A percentile compares a stretch with the other conserved stretches of the same genome.
These are phyloP conservation scores for Apiospora rasikravindrae DNA, from an alignment of 2,329 filamentous ascomycete species.

Conservation along the genomic window DNA sequence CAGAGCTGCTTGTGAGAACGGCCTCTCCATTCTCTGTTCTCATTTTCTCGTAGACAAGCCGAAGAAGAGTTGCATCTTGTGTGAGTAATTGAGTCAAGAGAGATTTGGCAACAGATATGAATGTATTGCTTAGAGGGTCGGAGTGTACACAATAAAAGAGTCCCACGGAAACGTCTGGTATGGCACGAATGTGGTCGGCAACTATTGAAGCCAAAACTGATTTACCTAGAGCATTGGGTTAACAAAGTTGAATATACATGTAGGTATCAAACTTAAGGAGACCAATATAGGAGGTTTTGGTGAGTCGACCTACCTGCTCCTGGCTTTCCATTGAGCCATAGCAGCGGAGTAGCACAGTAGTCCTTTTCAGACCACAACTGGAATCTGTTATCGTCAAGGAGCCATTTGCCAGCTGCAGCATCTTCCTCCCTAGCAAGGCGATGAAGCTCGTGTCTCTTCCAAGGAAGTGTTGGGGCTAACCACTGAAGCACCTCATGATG, in stretches of 20 bases:
- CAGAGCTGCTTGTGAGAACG: not conserved
- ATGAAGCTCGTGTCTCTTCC: not conserved
- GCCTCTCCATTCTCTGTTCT: not conserved
- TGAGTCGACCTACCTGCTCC: not conserved
- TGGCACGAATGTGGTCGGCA: not conserved
- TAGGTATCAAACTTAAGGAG: not conserved
- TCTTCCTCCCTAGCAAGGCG: not conserved
- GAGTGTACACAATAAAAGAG: not conserved
- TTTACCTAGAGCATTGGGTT: not conserved
- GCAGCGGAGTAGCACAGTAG: not conserved
- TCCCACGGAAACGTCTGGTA: not conserved
- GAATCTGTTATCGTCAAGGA: not conserved
- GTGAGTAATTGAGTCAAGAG: not conserved
- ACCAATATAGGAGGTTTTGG: not conserved
- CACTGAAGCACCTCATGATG: not conserved
- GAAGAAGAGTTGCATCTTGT: not conserved
- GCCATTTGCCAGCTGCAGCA: not conserved
- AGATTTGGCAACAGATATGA: not conserved
- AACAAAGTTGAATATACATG: not conserved
- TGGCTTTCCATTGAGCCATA: not conserved
- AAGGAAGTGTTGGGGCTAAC: not conserved
- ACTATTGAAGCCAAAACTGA: not conserved
- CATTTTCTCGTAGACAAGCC: not conserved
- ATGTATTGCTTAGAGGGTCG: not conserved
- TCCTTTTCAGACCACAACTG: not conserved